Evolutionary conservation across 805 yeast species (phyloP), one percentile per base, ranked within the genome.

Genomic region (Yarrowia keelungensis): DNA sequence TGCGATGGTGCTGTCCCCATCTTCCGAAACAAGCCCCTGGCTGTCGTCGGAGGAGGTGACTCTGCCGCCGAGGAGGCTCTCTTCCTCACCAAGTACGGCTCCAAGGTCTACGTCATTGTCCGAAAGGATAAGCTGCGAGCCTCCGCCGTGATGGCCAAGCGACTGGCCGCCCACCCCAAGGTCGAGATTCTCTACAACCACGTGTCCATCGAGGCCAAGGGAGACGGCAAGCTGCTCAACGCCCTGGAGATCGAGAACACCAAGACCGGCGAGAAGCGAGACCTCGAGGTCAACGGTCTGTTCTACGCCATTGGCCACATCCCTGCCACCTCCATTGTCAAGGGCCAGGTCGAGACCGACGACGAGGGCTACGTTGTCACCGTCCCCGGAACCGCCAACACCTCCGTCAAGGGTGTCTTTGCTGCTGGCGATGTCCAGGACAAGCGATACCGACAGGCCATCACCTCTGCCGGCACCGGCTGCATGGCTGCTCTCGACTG

Each of bases 361-460:
- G 97, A 86, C 68, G 85, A 86, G 67, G 98, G 98, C 51, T 95
- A 95, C 83, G 85, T 95, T 76, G 82, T 86, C 78, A 95, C 99
- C 72, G 83, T 84, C 50, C 97, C 98, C 75, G 99, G 98, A 71
- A 83, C 97, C 22, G 82, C 98, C 16, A 80, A 83, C 74, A 95
- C 99, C 59, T 87, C 96, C 14, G 86, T 94, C 70, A 86, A 85
- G 76, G 98, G 98, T 78, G 91, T 95, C 71, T 95, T 90, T 74
- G 99, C 99, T 70, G 99, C 99, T 70, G 99, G 99, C 81, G 99
- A 95, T 78, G 99, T 95, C 69, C 99, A 95, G 82, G 99, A 95
- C 81, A 89, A 91, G 80, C 87, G 86, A 79, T 95, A 94, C 82
- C 91, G 99, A 87, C 99, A 95, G 84, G 99, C 99, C 70, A 92